These are phyloP conservation scores for Corynespora cassiicola DNA, from an alignment of 2,329 filamentous ascomycete genomes.

Conservation along the genomic window DNA sequence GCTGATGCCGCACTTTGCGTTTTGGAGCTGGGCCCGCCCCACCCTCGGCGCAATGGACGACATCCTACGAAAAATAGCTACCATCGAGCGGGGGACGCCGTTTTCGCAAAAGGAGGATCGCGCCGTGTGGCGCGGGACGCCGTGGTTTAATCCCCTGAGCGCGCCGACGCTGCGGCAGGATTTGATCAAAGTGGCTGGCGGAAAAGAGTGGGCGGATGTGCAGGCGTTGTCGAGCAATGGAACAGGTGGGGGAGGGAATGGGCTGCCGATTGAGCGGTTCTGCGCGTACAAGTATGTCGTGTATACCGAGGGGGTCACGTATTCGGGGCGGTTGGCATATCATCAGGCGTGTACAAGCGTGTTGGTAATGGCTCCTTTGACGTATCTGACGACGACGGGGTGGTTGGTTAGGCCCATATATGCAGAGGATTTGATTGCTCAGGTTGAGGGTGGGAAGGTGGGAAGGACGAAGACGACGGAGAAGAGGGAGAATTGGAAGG, in stretches of 20 bases:
- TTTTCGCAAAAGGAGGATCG: constrained; percentile 21
- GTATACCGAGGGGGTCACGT: constrained; percentile 29
- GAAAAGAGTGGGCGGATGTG: constrained; percentile 27
- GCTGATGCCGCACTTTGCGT: constrained; percentile 28
- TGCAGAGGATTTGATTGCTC: constrained; percentile 11
- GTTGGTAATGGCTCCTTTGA: constrained; percentile 18
- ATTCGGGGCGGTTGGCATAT: constrained; percentile 23
- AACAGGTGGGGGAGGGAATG: constrained; percentile 5
- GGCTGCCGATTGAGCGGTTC: constrained; percentile 20
- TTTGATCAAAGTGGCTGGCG: constrained; percentile 19
- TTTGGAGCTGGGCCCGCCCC: constrained; percentile 18
- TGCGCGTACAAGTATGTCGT: constrained; percentile 25
- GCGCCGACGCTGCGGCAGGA: constrained; percentile 21
- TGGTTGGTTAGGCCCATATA: constrained; percentile 16
- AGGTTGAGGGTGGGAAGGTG: background rate
- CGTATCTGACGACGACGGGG: constrained; percentile 17
- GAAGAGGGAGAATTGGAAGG: too few species aligned
- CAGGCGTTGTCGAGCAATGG: constrained; percentile 12
- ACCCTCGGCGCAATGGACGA: constrained; percentile 16
- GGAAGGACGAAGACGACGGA: background rate
- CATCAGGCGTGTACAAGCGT: constrained; percentile 27
- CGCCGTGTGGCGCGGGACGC: constrained; percentile 27
- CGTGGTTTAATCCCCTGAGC: constrained; percentile 27
- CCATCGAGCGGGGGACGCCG: constrained; percentile 9
- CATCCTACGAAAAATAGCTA: constrained; percentile 11